Evolutionary conservation across 805 yeast species (phyloP).

Genomic region (Ogataea wickerhamii): DNA sequence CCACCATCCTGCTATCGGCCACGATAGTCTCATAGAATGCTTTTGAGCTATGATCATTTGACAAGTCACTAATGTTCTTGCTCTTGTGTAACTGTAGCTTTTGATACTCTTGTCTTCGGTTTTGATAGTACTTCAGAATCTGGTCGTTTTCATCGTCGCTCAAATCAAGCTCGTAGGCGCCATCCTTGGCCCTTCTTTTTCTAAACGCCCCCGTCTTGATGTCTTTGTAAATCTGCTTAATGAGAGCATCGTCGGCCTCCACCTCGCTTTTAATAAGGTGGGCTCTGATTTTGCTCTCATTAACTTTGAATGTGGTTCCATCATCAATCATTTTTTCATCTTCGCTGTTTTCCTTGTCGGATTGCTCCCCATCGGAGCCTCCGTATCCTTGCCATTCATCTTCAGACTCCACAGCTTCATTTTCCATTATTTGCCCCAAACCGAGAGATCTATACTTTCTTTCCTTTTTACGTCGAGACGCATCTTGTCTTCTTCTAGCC

Average conservation of each 20-base stretch:
- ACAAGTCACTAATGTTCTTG: constrained; percentile 40
- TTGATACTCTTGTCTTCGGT: constrained; percentile 41
- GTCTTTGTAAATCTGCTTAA: constrained; percentile 66
- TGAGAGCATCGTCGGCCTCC: constrained; percentile 57
- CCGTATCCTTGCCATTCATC: constrained; percentile 86
- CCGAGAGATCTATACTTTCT: constrained; percentile 58
- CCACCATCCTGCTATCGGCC: constrained; percentile 27
- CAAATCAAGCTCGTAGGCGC: constrained; percentile 56
- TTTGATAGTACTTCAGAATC: constrained; percentile 35
- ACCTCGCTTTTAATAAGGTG: constrained; percentile 58
- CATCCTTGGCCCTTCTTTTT: constrained; percentile 49
- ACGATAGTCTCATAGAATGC: constrained; percentile 68
- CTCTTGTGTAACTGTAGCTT: constrained; percentile 43
- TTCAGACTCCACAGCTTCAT: constrained; percentile 85
- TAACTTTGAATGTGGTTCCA: constrained; percentile 51
- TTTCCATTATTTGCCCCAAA: constrained; percentile 58
- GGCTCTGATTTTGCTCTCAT: constrained; percentile 55
- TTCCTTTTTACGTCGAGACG: constrained; percentile 31
- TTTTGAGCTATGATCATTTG: constrained; percentile 52
- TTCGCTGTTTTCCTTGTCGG: constrained; percentile 65
- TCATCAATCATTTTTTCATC: constrained; percentile 79
- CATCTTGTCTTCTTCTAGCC: constrained; percentile 24
- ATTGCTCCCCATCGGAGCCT: constrained; percentile 60
- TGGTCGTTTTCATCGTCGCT: constrained; percentile 75
- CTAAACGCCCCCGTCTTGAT: constrained; percentile 69